Evolutionary conservation across 2,329 filamentous ascomycete genomes (phyloP).

Genomic region (Mycosphaerella sp.): DNA sequence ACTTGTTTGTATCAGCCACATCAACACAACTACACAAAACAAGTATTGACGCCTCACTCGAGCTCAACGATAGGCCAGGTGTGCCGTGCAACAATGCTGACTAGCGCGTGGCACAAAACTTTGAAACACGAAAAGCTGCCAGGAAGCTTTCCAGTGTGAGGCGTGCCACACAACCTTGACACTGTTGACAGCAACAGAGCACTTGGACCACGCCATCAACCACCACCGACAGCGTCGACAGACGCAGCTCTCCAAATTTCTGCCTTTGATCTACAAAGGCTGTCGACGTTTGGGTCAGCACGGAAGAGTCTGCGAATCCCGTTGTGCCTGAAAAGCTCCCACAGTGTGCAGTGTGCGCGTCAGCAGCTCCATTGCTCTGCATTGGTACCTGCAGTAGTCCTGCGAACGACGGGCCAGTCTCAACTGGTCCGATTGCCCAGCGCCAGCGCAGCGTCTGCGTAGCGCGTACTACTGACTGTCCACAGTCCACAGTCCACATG

Average conservation of each 20-base stretch:
- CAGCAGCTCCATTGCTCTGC: neutral
- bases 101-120: constrained; percentile 9
- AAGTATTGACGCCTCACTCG: neutral
- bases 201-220: neutral
- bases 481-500: too few species aligned
- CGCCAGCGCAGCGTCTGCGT: neutral
- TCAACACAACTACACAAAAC: neutral
- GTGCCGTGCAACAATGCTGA: constrained; percentile 8
- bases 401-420: neutral
- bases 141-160: constrained; percentile 3
- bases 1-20: neutral
- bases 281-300: too few species aligned
- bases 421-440: neutral
- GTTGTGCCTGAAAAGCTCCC: neutral
- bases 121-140: constrained; percentile 13
- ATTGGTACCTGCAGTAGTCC: constrained; percentile 8
- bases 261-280: neutral
- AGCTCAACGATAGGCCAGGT: constrained; percentile 6
- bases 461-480: too few species aligned
- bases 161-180: neutral
- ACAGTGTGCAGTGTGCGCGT: neutral
- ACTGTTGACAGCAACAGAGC: neutral
- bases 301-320: neutral
- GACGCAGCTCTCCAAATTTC: neutral
- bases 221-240: neutral